Percentiles rank a stretch among this genome's conserved stretches.
Evolutionary conservation across 495 filamentous ascomycete genomes (phyloP).

Genomic region (Tuber indicum): DNA sequence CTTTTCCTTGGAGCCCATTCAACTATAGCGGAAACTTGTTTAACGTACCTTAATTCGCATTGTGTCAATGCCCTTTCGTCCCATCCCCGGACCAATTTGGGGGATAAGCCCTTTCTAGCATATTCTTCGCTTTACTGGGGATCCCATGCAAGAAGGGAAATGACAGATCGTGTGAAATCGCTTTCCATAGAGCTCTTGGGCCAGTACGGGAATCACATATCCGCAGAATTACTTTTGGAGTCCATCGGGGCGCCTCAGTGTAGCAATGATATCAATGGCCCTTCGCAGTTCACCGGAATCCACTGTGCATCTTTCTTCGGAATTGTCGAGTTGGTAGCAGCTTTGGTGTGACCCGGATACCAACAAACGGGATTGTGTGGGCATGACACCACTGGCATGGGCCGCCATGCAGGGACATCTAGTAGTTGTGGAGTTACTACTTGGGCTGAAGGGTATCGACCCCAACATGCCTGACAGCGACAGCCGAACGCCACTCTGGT

Average conservation of each 20-base stretch:
- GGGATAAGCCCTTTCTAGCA: background rate
- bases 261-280: background rate
- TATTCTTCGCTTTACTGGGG: background rate
- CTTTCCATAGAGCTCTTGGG: background rate
- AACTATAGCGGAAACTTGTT: background rate
- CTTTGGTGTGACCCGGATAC: background rate
- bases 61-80: background rate
- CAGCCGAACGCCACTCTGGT: too few species aligned
- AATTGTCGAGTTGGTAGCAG: background rate
- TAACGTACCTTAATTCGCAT: background rate
- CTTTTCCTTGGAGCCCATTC: background rate
- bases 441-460: conserved; percentile 23
- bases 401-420: conserved; percentile 39
- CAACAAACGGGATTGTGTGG: background rate
- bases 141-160: background rate
- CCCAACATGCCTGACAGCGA: conserved; percentile 5
- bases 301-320: background rate
- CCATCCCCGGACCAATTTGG: background rate
- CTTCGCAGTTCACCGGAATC: background rate
- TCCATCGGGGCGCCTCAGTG: background rate
- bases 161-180: background rate
- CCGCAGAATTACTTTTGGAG: background rate
- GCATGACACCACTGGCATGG: conserved; percentile 39
- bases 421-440: conserved; percentile 31
- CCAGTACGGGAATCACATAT: background rate